phyloP scores from a whole-genome alignment of 192 early-diverging fungal species.

The Coemansia sp. region DNA sequence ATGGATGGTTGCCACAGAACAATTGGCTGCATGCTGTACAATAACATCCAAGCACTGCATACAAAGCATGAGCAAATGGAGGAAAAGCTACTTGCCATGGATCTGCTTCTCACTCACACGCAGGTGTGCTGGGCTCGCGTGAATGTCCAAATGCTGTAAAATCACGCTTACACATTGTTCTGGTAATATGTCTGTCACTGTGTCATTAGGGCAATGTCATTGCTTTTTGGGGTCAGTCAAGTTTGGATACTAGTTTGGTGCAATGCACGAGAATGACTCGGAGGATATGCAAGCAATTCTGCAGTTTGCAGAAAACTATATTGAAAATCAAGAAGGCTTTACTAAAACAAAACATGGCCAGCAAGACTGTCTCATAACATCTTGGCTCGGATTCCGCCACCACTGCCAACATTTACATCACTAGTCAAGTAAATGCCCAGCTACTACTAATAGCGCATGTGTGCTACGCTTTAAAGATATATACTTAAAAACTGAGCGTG shows the following conservation, averaged over 20 bases:
- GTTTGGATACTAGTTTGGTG: no score
- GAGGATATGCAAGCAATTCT: no score
- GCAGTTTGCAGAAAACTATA: no score
- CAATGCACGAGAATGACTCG: no score
- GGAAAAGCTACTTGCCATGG: slow-evolving; percentile 41
- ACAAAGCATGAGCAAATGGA: slow-evolving; percentile 46
- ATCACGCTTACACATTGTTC: slow-evolving; percentile 43
- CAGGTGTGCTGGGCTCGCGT: slow-evolving; percentile 6
- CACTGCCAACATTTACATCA: no score
- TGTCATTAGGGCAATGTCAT: slow-evolving; percentile 51
- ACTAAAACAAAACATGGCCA: no score
- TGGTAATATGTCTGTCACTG: slow-evolving; percentile 50
- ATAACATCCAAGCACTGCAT: slow-evolving; percentile 45
- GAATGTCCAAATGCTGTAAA: no score
- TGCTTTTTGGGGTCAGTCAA: slow-evolving; percentile 40
- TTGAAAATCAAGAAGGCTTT: no score
- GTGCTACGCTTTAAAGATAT: not conserved
- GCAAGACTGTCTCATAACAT: no score
- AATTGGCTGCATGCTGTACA: no score
- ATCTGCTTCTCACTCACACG: slow-evolving; percentile 21
- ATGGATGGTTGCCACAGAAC: slow-evolving; percentile 42
- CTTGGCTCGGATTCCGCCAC: no score
- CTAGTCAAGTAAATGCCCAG: no score
- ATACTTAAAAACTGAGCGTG: not conserved
- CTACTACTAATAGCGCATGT: slow-evolving; percentile 4